Conservation (phyloP, 192 early-diverging fungal genomes). For the Chytriomyces sp. region DNA sequence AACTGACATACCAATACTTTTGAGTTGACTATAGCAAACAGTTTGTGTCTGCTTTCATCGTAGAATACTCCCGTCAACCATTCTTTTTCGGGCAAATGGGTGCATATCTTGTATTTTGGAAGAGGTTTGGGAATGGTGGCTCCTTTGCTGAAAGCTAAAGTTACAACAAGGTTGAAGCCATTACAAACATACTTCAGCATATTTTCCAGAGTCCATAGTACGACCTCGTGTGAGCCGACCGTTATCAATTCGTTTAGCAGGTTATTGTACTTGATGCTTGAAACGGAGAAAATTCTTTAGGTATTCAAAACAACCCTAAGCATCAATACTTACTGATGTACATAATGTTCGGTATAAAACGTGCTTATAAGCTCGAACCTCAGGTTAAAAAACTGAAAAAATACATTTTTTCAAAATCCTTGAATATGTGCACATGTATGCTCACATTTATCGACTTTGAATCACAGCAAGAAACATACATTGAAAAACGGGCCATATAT, state of each 20-base stretch:
- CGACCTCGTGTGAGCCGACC: constrained; percentile 24
- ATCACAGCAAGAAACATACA: constrained; percentile 35
- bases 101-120: constrained; percentile 19
- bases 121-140: constrained; percentile 25
- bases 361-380: constrained; percentile 40
- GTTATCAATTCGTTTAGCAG: constrained; percentile 38
- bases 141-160: constrained; percentile 18
- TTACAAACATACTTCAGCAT: too few relatives aligned
- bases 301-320: too few relatives aligned
- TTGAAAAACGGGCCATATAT: constrained; percentile 27
- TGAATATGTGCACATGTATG: neutral
- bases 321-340: constrained; percentile 44
- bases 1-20: constrained; percentile 36
- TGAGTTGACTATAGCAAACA: constrained; percentile 44
- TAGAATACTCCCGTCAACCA: constrained; percentile 48
- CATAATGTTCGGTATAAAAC: constrained; percentile 31
- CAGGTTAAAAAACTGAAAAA: constrained; percentile 42
- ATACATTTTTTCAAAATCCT: constrained; percentile 11
- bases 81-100: constrained; percentile 34
- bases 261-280: constrained; percentile 39
- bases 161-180: constrained; percentile 5
- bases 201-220: constrained; percentile 20
- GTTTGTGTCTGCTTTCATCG: constrained; percentile 25
- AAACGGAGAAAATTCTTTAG: neutral
- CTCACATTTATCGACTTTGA: constrained; percentile 33